Evolutionary conservation across 495 filamentous ascomycete genomes (phyloP).

Genomic region (Penicillium odoratum): DNA sequence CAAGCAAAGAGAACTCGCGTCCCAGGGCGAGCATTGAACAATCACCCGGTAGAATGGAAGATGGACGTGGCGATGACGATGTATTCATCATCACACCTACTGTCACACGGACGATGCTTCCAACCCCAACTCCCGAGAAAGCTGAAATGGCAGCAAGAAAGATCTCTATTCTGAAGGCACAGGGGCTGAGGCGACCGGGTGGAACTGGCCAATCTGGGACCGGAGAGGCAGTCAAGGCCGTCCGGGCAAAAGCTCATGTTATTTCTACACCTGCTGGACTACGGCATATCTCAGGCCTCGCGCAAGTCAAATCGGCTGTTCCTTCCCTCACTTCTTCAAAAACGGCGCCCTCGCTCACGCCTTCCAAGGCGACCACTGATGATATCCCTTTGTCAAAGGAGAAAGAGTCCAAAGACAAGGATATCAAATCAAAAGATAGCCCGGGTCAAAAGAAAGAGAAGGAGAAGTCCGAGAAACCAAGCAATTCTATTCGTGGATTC

Average conservation of each 20-base stretch:
- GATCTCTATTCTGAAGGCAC: conserved; percentile 15
- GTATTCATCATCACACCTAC: conserved; percentile 53
- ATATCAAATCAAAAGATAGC: background rate
- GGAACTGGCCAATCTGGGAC: conserved; percentile 24
- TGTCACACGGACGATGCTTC: conserved; percentile 44
- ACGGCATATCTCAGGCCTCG: conserved; percentile 28
- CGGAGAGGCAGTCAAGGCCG: conserved; percentile 34
- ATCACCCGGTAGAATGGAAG: conserved; percentile 18
- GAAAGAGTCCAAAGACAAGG: conserved; percentile 2
- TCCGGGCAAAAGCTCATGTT: conserved; percentile 32
- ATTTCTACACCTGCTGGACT: conserved; percentile 35
- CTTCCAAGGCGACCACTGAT: conserved; percentile 2
- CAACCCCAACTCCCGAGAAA: conserved; percentile 15
- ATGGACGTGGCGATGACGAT: conserved; percentile 35
- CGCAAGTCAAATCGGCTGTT: conserved; percentile 28
- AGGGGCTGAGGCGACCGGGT: conserved; percentile 28
- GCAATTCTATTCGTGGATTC: conserved; percentile 40
- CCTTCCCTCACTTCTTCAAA: conserved; percentile 25
- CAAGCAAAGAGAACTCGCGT: conserved; percentile 32
- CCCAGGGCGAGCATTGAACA: conserved; percentile 14
- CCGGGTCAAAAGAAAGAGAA: background rate
- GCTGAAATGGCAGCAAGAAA: conserved; percentile 18
- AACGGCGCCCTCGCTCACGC: conserved; percentile 5
- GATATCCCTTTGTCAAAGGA: background rate
- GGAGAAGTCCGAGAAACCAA: background rate